Evolutionary conservation across 192 early-diverging fungal species (phyloP).

Genomic region (Coemansia sp.): DNA sequence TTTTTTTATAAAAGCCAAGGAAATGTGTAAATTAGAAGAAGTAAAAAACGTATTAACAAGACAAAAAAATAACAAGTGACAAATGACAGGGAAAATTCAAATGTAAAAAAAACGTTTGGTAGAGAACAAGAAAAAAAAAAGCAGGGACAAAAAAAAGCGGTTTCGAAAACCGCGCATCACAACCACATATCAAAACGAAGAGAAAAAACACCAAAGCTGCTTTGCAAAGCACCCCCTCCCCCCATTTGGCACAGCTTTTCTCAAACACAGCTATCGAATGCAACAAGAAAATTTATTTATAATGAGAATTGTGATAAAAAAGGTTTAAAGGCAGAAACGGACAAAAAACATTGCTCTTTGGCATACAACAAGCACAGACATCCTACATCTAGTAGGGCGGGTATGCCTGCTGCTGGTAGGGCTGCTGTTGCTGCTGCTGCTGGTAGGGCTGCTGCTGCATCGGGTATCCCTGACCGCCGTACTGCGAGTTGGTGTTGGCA

Average conservation of each 20-base stretch:
- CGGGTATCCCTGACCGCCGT: conserved; percentile 37
- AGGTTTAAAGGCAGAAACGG: not conserved
- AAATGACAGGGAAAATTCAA: too few relatives aligned
- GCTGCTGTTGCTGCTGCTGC: conserved; percentile 22
- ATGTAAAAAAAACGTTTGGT: too few relatives aligned
- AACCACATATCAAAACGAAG: too few relatives aligned
- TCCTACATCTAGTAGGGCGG: conserved; percentile 27
- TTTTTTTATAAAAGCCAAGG: too few relatives aligned
- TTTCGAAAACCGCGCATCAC: too few relatives aligned
- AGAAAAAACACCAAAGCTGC: too few relatives aligned
- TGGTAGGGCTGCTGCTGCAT: conserved; percentile 22
- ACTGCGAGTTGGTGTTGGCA: conserved; percentile 49
- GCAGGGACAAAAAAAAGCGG: too few relatives aligned
- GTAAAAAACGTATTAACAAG: too few relatives aligned
- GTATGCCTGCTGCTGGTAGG: conserved; percentile 33
- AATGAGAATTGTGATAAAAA: conserved; percentile 5
- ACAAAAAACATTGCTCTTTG: not conserved
- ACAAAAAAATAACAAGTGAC: too few relatives aligned
- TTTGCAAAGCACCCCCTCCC: too few relatives aligned
- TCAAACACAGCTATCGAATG: not conserved
- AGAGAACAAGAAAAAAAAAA: too few relatives aligned
- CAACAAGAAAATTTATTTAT: conserved; percentile 10
- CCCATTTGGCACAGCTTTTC: not conserved
- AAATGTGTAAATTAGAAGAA: too few relatives aligned
- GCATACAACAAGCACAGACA: not conserved